Percentiles rank a stretch among this genome's conserved stretches.
Conservation (phyloP, 495 filamentous ascomycete species). For the Penicillium waksmanii region DNA sequence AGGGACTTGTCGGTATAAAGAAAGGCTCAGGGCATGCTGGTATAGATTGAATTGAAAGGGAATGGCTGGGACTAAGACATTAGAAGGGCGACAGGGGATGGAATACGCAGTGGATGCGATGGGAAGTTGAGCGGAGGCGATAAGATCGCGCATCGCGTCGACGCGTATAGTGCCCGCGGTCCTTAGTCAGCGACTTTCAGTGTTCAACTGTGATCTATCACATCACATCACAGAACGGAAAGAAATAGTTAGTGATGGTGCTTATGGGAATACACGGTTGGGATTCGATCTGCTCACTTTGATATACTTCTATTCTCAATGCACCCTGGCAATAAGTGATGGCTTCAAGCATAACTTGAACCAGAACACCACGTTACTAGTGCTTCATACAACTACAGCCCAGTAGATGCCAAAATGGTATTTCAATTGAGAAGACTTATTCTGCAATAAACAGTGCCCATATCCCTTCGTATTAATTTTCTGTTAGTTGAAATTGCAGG, state of each 20-base stretch:
- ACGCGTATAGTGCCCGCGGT: constrained; percentile 42
- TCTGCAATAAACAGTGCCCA: too few species aligned
- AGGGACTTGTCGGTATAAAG: not conserved
- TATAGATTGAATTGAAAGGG: constrained; percentile 2
- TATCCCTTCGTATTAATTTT: too few species aligned
- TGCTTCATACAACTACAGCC: too few species aligned
- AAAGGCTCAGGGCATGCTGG: constrained; percentile 8
- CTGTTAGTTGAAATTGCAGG: too few species aligned
- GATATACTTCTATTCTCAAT: too few species aligned
- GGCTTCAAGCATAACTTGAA: too few species aligned
- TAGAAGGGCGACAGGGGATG: not conserved
- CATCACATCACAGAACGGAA: not conserved
- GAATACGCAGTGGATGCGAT: not conserved
- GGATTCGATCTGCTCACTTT: too few species aligned
- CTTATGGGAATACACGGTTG: not conserved
- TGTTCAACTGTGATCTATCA: not conserved
- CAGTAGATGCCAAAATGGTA: too few species aligned
- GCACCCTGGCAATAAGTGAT: too few species aligned
- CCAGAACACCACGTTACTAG: too few species aligned
- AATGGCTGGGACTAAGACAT: constrained; percentile 8
- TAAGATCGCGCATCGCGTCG: constrained; percentile 39
- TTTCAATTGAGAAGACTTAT: too few species aligned
- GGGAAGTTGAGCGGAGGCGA: constrained; percentile 17
- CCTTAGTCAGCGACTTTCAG: not conserved
- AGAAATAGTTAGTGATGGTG: too few species aligned